A percentile compares a stretch with the other conserved stretches of the same genome.
Evolutionary conservation across 495 filamentous ascomycete species (phyloP).

Genomic region (Tuber indicum): DNA sequence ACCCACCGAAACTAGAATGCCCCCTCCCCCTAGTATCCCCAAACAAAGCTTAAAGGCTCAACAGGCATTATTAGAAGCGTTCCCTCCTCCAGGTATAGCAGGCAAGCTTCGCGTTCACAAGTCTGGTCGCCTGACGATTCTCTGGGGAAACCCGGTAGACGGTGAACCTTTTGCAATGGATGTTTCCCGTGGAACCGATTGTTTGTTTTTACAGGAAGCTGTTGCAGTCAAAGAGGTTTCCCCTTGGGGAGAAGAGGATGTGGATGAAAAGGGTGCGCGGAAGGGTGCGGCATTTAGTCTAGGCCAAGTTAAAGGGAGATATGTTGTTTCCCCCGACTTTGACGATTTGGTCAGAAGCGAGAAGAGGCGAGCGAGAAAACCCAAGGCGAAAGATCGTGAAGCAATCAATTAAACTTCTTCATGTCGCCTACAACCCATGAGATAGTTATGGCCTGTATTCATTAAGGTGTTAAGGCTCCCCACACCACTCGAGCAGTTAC

Average conservation of each 20-base stretch:
- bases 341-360: conserved; percentile 19
- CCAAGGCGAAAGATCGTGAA: conserved; percentile 6
- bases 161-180: conserved; percentile 36
- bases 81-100: conserved; percentile 35
- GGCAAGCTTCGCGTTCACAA: conserved; percentile 39
- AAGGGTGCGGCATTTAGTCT: conserved; percentile 38
- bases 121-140: conserved; percentile 36
- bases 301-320: conserved; percentile 40
- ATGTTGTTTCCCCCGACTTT: conserved; percentile 39
- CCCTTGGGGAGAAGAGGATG: conserved; percentile 38
- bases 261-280: conserved; percentile 36
- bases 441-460: neutral
- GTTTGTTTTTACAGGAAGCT: conserved; percentile 40
- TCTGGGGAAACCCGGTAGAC: conserved; percentile 31
- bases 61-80: conserved; percentile 26
- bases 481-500: neutral
- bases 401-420: neutral
- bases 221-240: conserved; percentile 36
- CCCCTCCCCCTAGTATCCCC: neutral
- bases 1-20: conserved; percentile 12
- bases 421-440: neutral
- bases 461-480: neutral
- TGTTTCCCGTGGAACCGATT: conserved; percentile 36
- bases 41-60: conserved; percentile 28
- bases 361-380: conserved; percentile 14